Conservation (phyloP, 1,139 yeast genomes). For the Zygoascus sp. region DNA sequence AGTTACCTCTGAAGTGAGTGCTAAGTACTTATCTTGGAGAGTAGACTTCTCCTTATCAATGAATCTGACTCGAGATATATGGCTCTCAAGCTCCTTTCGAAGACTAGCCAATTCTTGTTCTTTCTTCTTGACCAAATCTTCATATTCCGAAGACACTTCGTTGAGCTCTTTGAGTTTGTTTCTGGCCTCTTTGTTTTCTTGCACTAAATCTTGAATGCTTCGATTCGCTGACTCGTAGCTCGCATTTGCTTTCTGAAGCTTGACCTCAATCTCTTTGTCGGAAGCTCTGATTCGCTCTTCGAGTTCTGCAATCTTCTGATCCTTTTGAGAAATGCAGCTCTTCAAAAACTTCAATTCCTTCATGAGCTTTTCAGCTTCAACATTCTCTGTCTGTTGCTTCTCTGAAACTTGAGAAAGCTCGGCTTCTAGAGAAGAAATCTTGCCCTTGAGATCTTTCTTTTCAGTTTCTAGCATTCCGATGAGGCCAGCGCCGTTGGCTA, state of each 20-base stretch:
- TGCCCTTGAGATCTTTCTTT: conserved; percentile 27
- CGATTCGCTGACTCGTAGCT: conserved; percentile 38
- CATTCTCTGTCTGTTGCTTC: conserved; percentile 19
- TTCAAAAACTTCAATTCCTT: conserved; percentile 29
- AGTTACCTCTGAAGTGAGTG: conserved; percentile 19
- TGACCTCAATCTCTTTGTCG: conserved; percentile 38
- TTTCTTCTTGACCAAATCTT: conserved; percentile 25
- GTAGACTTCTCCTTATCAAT: conserved; percentile 23
- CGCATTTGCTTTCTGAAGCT: conserved; percentile 32
- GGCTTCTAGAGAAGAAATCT: conserved; percentile 26
- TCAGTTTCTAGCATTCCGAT: conserved; percentile 35
- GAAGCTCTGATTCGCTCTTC: conserved; percentile 35
- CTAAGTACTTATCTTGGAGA: conserved; percentile 20
- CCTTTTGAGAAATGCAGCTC: conserved; percentile 31
- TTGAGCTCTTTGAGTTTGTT: conserved; percentile 38
- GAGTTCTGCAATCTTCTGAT: conserved; percentile 35
- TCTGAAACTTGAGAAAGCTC: conserved; percentile 23
- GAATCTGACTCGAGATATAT: conserved; percentile 21
- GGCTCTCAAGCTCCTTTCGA: conserved; percentile 26
- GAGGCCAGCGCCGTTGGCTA: conserved; percentile 34
- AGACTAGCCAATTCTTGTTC: conserved; percentile 37
- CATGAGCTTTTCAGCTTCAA: conserved; percentile 13
- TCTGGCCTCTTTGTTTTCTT: conserved; percentile 47
- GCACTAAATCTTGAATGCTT: conserved; percentile 43
- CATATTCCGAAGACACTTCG: conserved; percentile 38